Evolutionary conservation across 495 filamentous ascomycete genomes (phyloP).

Genomic region (Hypoxylon trugodes): DNA sequence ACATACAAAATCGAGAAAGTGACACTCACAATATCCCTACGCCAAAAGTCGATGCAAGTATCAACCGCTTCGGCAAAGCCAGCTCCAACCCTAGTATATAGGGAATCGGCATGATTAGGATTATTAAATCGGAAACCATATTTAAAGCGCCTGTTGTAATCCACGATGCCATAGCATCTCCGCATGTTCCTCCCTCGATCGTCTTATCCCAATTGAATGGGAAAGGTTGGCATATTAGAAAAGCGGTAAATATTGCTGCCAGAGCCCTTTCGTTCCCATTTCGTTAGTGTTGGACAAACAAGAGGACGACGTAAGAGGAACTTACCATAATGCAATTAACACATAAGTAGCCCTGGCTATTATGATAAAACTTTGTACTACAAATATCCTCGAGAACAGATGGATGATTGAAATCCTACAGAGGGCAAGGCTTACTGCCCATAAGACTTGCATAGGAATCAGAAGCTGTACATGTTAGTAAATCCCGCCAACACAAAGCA

Average conservation of each 20-base stretch:
- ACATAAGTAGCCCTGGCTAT: conserved; percentile 34
- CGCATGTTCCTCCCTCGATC: conserved; percentile 41
- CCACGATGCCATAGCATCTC: conserved; percentile 39
- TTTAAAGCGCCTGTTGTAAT: conserved; percentile 38
- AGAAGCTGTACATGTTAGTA: conserved; percentile 25
- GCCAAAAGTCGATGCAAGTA: conserved; percentile 36
- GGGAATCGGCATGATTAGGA: conserved; percentile 42
- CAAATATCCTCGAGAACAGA: conserved; percentile 38
- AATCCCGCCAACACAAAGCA: not conserved
- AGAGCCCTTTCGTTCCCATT: conserved; percentile 23
- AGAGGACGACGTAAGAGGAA: not conserved
- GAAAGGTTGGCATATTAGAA: conserved; percentile 42
- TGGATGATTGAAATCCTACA: conserved; percentile 43
- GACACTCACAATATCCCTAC: conserved; percentile 41
- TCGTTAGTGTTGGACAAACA: not conserved
- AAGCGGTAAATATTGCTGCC: conserved; percentile 36
- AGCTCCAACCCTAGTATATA: conserved; percentile 38
- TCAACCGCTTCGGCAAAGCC: conserved; percentile 36
- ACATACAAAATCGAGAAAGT: not conserved
- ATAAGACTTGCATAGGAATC: conserved; percentile 31
- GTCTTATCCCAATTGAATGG: conserved; percentile 40
- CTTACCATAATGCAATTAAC: conserved; percentile 38
- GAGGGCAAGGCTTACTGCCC: conserved; percentile 39
- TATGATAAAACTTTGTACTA: conserved; percentile 36
- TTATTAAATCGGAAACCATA: conserved; percentile 42